phyloP scores from a whole-genome alignment of 352 stramenopile genomes.

The Aphanomyces invadans region DNA sequence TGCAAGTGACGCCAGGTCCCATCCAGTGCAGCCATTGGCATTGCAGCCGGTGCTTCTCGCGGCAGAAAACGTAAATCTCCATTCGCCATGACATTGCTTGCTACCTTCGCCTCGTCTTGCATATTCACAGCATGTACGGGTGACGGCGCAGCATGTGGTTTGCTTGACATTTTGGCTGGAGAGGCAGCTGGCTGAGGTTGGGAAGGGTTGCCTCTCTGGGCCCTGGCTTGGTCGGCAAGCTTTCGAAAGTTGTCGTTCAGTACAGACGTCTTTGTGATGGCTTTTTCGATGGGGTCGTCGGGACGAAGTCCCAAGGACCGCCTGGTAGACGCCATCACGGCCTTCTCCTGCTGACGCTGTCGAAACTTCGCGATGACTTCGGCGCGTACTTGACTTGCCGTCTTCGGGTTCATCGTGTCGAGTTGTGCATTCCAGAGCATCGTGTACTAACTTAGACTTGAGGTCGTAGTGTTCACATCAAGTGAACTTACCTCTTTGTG shows the following conservation, averaged over 20 bases:
- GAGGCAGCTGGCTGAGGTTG: background rate
- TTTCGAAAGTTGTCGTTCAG: slow-evolving; percentile 73
- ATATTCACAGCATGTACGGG: background rate
- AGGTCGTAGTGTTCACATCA: background rate
- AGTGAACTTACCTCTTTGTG: slow-evolving; percentile 66
- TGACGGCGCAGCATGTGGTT: background rate
- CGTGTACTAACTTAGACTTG: slow-evolving; percentile 43
- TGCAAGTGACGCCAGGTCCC: slow-evolving; percentile 66
- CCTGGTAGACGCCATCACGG: slow-evolving; percentile 29
- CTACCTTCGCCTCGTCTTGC: background rate
- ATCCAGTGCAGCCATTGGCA: slow-evolving; percentile 19
- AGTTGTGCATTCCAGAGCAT: slow-evolving; percentile 70
- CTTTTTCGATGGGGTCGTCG: slow-evolving; percentile 26
- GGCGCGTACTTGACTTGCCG: slow-evolving; percentile 42
- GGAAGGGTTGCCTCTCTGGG: slow-evolving; percentile 37
- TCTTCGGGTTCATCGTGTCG: slow-evolving; percentile 73
- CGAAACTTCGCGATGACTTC: slow-evolving; percentile 67
- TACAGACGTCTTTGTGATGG: slow-evolving; percentile 33
- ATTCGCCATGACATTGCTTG: background rate
- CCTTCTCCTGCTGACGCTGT: slow-evolving; percentile 54
- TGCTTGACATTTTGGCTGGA: slow-evolving; percentile 15
- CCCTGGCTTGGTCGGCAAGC: slow-evolving; percentile 58
- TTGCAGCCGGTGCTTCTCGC: background rate
- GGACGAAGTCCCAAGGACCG: slow-evolving; percentile 29
- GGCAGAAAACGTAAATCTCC: slow-evolving; percentile 15